Evolutionary conservation across 495 filamentous ascomycete genomes (phyloP).

Genomic region (Penicillium egyptiacum): DNA sequence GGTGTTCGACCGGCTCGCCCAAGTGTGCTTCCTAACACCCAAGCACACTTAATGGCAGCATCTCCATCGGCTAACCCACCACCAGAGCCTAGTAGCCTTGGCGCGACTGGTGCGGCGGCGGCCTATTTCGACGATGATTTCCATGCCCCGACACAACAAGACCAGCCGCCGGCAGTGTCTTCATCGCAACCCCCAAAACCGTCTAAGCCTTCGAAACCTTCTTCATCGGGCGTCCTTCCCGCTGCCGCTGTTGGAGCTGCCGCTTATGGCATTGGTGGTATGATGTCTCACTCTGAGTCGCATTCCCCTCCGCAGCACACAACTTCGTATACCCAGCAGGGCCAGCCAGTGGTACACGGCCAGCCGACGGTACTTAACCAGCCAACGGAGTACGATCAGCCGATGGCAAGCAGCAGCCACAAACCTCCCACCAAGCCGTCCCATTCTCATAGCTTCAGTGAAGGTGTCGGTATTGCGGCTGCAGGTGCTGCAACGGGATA

Average conservation of each 20-base stretch:
- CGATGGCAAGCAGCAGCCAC: slow-evolving; percentile 16
- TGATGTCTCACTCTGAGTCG: slow-evolving; percentile 19
- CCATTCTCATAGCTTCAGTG: slow-evolving; percentile 34
- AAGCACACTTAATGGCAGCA: slow-evolving; percentile 52
- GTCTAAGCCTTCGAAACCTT: slow-evolving; percentile 27
- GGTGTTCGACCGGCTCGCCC: slow-evolving; percentile 56
- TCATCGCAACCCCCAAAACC: slow-evolving; percentile 31
- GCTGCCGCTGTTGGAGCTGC: slow-evolving; percentile 28
- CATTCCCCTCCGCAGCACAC: slow-evolving; percentile 21
- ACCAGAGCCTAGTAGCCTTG: slow-evolving; percentile 53
- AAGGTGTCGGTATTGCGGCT: slow-evolving; percentile 45
- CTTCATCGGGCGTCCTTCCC: slow-evolving; percentile 26
- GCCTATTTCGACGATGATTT: slow-evolving; percentile 41
- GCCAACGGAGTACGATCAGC: neutral
- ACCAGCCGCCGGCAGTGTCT: slow-evolving; percentile 19
- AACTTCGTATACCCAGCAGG: slow-evolving; percentile 21
- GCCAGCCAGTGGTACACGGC: neutral
- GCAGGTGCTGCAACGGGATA: slow-evolving; percentile 53
- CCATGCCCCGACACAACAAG: slow-evolving; percentile 17
- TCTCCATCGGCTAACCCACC: slow-evolving; percentile 48
- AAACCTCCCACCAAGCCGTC: slow-evolving; percentile 26
- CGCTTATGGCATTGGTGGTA: slow-evolving; percentile 30
- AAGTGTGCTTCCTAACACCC: slow-evolving; percentile 51
- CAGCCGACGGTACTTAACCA: neutral
- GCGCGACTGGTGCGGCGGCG: slow-evolving; percentile 52